phyloP scores from a whole-genome alignment of 2,329 filamentous ascomycete genomes.

The Colletotrichum phormii region DNA sequence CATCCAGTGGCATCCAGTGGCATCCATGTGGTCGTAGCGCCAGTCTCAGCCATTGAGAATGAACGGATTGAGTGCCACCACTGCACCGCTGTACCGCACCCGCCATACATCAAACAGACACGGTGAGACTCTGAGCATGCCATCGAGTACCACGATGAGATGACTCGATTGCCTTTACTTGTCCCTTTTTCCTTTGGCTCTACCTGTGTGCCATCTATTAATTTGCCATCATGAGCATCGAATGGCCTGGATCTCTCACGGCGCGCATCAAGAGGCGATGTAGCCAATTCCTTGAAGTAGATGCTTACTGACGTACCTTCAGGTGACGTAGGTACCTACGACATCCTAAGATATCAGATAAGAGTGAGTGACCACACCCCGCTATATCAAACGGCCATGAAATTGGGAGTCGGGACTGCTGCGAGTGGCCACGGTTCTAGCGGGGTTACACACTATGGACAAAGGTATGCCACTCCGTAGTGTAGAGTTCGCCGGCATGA shows the following conservation, averaged over 20 bases:
- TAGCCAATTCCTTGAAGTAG: too few species aligned
- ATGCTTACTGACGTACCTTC: too few species aligned
- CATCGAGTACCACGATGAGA: conserved; percentile 1
- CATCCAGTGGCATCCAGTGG: conserved; percentile 17
- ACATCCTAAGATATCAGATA: too few species aligned
- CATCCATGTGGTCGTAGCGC: neutral
- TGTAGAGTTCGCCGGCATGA: neutral
- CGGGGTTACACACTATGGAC: neutral
- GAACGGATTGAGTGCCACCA: neutral
- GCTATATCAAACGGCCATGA: neutral
- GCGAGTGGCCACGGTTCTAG: conserved; percentile 13
- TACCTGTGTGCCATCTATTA: too few species aligned
- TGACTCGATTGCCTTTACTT: neutral
- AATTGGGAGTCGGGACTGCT: neutral
- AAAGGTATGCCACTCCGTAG: neutral
- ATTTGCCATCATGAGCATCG: too few species aligned
- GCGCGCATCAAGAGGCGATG: too few species aligned
- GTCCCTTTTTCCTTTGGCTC: neutral
- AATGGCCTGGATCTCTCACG: too few species aligned
- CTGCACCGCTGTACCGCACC: neutral
- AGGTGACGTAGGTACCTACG: too few species aligned
- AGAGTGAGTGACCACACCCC: neutral
- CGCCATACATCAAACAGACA: neutral
- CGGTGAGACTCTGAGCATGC: neutral
- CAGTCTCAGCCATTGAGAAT: neutral